These are phyloP conservation scores for Iberis amara DNA, from an alignment of 441 rosid species.

Conservation along the genomic window DNA sequence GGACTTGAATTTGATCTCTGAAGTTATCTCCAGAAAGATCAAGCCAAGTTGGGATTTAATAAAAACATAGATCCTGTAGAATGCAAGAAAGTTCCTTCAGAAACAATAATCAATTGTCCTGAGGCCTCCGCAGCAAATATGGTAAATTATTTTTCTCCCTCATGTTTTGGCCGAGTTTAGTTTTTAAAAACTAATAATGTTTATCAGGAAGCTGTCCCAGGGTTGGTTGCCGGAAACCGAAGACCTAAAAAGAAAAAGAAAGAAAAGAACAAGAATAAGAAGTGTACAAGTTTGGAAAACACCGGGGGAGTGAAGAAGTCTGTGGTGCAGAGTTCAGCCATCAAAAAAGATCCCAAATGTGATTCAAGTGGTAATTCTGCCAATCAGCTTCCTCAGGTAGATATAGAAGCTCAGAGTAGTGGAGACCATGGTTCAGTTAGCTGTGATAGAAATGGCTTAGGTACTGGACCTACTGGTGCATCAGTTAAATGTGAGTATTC, in stretches of 20 bases:
- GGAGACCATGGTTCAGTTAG: constrained; percentile 34
- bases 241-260: constrained; percentile 50
- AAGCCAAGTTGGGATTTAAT: constrained; percentile 26
- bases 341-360: constrained; percentile 24
- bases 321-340: constrained; percentile 16
- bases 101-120: constrained; percentile 35
- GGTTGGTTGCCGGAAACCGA: constrained; percentile 43
- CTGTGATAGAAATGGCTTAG: constrained; percentile 27
- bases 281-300: constrained; percentile 35
- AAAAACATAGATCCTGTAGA: constrained; percentile 36
- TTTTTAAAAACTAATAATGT: constrained; percentile 44
- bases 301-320: constrained; percentile 33
- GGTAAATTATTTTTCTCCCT: constrained; percentile 36
- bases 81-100: constrained; percentile 36
- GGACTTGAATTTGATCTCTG: constrained; percentile 21
- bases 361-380: constrained; percentile 33
- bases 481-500: constrained; percentile 24
- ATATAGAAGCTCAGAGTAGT: constrained; percentile 29
- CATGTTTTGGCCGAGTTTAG: constrained; percentile 22
- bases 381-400: constrained; percentile 36
- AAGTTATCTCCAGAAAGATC: constrained; percentile 44
- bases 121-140: constrained; percentile 38
- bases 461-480: constrained; percentile 14
- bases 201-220: constrained; percentile 66
- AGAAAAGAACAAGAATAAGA: constrained; percentile 60